phyloP scores from a whole-genome alignment of 768 basidiomycete genomes.

The Xerocomus brunneocitrinus region DNA sequence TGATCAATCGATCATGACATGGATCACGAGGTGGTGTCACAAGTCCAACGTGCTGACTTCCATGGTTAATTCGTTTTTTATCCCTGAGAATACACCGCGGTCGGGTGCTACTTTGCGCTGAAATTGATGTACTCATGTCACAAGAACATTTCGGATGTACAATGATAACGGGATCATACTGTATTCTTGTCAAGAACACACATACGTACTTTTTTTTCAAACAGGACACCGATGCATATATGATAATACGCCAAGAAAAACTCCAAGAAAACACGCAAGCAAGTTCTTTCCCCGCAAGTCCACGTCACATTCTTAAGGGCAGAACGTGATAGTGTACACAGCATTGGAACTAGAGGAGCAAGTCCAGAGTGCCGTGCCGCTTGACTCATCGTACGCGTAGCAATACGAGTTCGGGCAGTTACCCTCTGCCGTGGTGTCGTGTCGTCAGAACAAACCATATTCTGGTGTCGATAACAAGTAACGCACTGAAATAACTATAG shows the following conservation, averaged over 20 bases:
- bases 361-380: conserved; percentile 42
- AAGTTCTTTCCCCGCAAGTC: neutral
- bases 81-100: too few species aligned
- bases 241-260: neutral
- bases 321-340: conserved; percentile 45
- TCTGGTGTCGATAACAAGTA: neutral
- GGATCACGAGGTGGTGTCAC: too few species aligned
- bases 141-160: too few species aligned
- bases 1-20: too few species aligned
- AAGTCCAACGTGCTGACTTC: too few species aligned
- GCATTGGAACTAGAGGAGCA: conserved; percentile 35
- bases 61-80: too few species aligned
- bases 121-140: too few species aligned
- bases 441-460: conserved; percentile 1
- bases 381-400: conserved; percentile 49
- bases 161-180: too few species aligned
- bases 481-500: conserved; percentile 46
- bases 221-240: neutral
- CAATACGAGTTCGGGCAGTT: conserved; percentile 46
- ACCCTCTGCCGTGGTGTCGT: conserved; percentile 25
- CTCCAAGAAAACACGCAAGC: neutral
- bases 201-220: neutral
- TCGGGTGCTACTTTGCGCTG: too few species aligned
- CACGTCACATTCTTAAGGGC: conserved; percentile 24
- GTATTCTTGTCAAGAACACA: neutral